phyloP scores from a whole-genome alignment of 257 asterid species.

The Nicotiana sylvestris region DNA sequence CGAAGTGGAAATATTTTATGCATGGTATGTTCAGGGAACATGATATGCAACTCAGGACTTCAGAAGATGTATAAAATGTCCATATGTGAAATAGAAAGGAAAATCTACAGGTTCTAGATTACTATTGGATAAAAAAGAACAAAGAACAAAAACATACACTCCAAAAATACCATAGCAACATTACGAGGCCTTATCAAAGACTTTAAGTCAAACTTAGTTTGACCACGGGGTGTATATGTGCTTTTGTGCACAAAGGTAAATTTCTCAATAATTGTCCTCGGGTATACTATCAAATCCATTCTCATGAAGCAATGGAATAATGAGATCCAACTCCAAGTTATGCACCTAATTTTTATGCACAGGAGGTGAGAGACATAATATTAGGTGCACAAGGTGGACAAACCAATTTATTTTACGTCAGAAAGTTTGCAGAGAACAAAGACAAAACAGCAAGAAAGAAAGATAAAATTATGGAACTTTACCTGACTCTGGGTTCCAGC shows the following conservation, averaged over 20 bases:
- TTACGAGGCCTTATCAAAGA: background rate
- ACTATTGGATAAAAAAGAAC: background rate
- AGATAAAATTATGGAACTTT: conserved; percentile 1
- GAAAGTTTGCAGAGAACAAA: background rate
- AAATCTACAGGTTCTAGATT: conserved; percentile 1
- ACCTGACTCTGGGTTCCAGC: conserved; percentile 54
- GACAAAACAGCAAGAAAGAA: background rate
- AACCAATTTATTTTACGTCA: background rate
- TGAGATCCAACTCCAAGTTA: background rate
- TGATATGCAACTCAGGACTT: background rate
- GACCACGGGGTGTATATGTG: background rate
- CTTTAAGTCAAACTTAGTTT: background rate
- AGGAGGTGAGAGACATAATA: background rate
- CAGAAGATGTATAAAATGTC: background rate
- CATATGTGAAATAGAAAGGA: background rate
- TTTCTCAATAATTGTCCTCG: background rate
- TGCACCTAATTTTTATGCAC: background rate
- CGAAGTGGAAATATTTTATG: background rate
- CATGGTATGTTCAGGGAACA: conserved; percentile 3
- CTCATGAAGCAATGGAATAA: background rate
- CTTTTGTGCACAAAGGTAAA: background rate
- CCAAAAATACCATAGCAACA: background rate
- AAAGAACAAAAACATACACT: background rate
- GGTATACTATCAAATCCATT: background rate
- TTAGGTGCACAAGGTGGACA: background rate